A percentile compares a stretch with the other conserved stretches of the same genome.
Conservation (phyloP, 2,329 filamentous ascomycete species). For the Botrytis deweyae region DNA sequence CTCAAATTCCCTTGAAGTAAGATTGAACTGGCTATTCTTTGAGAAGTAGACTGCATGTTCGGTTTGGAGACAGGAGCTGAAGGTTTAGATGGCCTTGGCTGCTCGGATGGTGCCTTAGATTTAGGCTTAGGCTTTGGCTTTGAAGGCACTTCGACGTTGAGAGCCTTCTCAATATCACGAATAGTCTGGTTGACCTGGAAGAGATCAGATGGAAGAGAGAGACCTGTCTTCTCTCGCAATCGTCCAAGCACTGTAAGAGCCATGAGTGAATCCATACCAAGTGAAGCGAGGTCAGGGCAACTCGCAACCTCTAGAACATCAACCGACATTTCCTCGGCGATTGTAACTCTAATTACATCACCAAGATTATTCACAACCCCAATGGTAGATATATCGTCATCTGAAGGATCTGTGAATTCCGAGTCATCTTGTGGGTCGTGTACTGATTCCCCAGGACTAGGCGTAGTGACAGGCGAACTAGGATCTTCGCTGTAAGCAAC, state of each 20-base stretch:
- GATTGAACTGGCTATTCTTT: slow-evolving; percentile 36
- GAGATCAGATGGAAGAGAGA: slow-evolving; percentile 58
- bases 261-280: slow-evolving; percentile 61
- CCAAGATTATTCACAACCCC: slow-evolving; percentile 49
- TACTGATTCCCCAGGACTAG: slow-evolving; percentile 13
- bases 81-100: slow-evolving; percentile 28
- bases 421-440: slow-evolving; percentile 39
- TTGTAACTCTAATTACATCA: slow-evolving; percentile 60
- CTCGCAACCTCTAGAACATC: slow-evolving; percentile 61
- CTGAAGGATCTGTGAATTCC: slow-evolving; percentile 41
- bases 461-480: slow-evolving; percentile 16
- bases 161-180: slow-evolving; percentile 62
- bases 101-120: slow-evolving; percentile 24
- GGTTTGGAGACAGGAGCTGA: slow-evolving; percentile 45
- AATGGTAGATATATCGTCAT: slow-evolving; percentile 52
- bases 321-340: slow-evolving; percentile 72
- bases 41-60: slow-evolving; percentile 30
- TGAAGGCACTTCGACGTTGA: slow-evolving; percentile 49
- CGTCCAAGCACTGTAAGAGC: slow-evolving; percentile 55
- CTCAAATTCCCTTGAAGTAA: slow-evolving; percentile 49
- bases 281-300: slow-evolving; percentile 53
- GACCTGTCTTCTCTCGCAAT: slow-evolving; percentile 53
- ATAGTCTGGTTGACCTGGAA: slow-evolving; percentile 61
- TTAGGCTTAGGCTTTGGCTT: slow-evolving; percentile 32
- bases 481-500: slow-evolving; percentile 19